A percentile compares a stretch with the other conserved stretches of the same genome.
These are phyloP conservation scores for Amanita pseudoporphyria DNA, from an alignment of 768 basidiomycete species.

Conservation along the genomic window DNA sequence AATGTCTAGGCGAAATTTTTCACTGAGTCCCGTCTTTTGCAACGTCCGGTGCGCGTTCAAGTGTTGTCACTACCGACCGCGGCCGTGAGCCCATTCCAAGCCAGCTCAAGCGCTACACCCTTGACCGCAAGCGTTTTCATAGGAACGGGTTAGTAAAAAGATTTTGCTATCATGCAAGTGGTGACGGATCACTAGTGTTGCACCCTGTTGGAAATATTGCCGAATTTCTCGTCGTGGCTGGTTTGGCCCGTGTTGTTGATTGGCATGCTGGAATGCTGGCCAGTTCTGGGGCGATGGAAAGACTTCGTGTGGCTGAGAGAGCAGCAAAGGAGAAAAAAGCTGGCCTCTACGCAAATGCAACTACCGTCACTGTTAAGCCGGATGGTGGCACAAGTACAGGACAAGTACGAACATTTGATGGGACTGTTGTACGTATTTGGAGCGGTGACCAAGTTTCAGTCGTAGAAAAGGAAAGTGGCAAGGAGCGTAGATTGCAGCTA, in stretches of 20 bases:
- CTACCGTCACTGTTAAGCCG: conserved; percentile 34
- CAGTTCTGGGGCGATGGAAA: conserved; percentile 76
- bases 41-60: conserved; percentile 65
- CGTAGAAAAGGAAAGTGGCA: conserved; percentile 56
- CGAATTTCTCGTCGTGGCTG: conserved; percentile 74
- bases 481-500: conserved; percentile 78
- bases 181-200: conserved; percentile 37
- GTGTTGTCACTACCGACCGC: conserved; percentile 75
- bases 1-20: conserved; percentile 77
- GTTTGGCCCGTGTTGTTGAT: conserved; percentile 87
- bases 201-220: conserved; percentile 96
- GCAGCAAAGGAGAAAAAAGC: conserved; percentile 66
- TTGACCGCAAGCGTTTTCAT: conserved; percentile 81
- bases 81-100: conserved; percentile 73
- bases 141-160: conserved; percentile 50
- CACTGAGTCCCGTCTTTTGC: conserved; percentile 80
- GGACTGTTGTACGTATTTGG: conserved; percentile 80
- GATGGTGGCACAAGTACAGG: conserved; percentile 37
- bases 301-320: conserved; percentile 77
- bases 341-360: conserved; percentile 54
- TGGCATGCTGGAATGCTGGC: conserved; percentile 98
- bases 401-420: conserved; percentile 57
- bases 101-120: conserved; percentile 41
- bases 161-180: background rate
- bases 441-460: conserved; percentile 87